phyloP scores from a whole-genome alignment of 1,139 yeast species.

The Zhuliangozyma parablackwelliae region DNA sequence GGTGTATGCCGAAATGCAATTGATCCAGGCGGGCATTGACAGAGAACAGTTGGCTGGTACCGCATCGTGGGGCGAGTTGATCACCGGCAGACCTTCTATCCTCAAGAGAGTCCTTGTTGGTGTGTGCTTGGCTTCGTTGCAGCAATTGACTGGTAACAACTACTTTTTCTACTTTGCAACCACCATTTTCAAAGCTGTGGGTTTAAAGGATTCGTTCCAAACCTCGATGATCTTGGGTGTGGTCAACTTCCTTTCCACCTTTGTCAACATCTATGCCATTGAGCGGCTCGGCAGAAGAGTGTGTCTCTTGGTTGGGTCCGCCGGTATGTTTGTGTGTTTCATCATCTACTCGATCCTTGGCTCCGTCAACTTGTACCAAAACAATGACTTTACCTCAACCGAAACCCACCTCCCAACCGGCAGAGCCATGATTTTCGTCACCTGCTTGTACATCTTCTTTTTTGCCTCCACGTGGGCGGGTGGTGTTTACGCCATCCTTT shows the following conservation, averaged over 20 bases:
- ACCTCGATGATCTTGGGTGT: slow-evolving; percentile 74
- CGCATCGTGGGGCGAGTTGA: slow-evolving; percentile 64
- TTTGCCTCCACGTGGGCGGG: slow-evolving; percentile 90
- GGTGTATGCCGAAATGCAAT: slow-evolving; percentile 53
- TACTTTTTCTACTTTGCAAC: slow-evolving; percentile 83
- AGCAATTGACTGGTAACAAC: slow-evolving; percentile 78
- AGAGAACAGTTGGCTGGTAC: slow-evolving; percentile 59
- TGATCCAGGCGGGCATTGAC: slow-evolving; percentile 61
- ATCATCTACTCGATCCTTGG: slow-evolving; percentile 59
- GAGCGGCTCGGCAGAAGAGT: slow-evolving; percentile 70
- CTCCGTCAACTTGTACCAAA: slow-evolving; percentile 54
- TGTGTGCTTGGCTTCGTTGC: slow-evolving; percentile 59
- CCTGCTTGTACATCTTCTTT: slow-evolving; percentile 73
- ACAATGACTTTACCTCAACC: slow-evolving; percentile 26
- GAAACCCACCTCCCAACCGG: slow-evolving; percentile 40
- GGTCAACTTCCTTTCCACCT: slow-evolving; percentile 72
- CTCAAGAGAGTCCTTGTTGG: slow-evolving; percentile 62
- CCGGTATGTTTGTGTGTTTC: slow-evolving; percentile 51
- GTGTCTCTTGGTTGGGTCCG: slow-evolving; percentile 50
- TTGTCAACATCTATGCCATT: slow-evolving; percentile 59
- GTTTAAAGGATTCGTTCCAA: slow-evolving; percentile 65
- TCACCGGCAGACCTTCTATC: slow-evolving; percentile 62
- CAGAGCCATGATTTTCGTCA: slow-evolving; percentile 68
- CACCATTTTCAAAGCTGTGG: slow-evolving; percentile 70
- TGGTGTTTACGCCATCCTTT: slow-evolving; percentile 68